Conservation (phyloP, 2,329 filamentous ascomycete species). For the Neurospora sp. region DNA sequence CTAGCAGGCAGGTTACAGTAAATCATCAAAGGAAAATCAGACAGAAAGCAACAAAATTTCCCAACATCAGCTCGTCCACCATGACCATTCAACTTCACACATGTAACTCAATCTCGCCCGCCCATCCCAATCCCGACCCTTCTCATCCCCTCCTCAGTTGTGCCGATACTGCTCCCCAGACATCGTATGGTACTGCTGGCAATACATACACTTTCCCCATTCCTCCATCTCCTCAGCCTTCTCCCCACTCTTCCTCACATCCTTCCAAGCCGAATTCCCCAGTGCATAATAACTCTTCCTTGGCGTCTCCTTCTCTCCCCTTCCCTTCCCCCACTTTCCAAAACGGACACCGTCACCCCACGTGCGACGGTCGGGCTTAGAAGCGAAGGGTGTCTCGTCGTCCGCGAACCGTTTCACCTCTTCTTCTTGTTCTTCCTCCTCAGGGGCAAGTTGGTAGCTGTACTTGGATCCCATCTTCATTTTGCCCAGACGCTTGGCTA, state of each 20-base stretch:
- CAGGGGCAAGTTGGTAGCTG: conserved; percentile 10
- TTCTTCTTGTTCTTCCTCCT: conserved; percentile 3
- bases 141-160: not conserved
- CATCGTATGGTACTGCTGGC: not conserved
- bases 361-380: not conserved
- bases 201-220: not conserved
- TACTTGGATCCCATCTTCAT: conserved; percentile 3
- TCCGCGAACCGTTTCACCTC: not conserved
- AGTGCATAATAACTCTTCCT: not conserved
- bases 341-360: not conserved
- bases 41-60: not conserved
- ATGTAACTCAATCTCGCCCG: not conserved
- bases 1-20: not conserved
- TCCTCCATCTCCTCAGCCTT: not conserved
- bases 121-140: not conserved
- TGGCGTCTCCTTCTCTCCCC: not conserved
- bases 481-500: conserved; percentile 21
- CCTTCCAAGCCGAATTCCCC: not conserved
- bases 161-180: not conserved
- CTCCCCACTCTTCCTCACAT: not conserved
- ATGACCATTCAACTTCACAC: not conserved
- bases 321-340: not conserved
- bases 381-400: not conserved
- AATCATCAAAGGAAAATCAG: not conserved
- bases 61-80: not conserved